phyloP scores from a whole-genome alignment of 768 basidiomycete genomes.

The Suillus cothurnatus region DNA sequence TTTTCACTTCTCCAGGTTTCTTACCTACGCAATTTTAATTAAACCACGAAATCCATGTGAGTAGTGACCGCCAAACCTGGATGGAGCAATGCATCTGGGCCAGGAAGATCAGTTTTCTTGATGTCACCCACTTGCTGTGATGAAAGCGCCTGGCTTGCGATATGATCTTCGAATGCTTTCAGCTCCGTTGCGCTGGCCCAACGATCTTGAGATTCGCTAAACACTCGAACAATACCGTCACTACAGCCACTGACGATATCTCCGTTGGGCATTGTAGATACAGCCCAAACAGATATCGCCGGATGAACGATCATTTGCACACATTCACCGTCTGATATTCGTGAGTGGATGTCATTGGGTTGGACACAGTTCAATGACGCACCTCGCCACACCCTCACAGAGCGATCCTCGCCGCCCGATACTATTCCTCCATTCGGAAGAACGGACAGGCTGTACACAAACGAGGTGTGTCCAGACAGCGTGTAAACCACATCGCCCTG shows the following conservation, averaged over 20 bases:
- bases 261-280: constrained; percentile 83
- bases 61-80: constrained; percentile 57
- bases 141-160: constrained; percentile 80
- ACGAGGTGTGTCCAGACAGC: constrained; percentile 94
- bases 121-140: constrained; percentile 90
- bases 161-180: constrained; percentile 70
- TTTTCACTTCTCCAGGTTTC: constrained; percentile 91
- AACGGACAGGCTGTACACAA: constrained; percentile 88
- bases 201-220: constrained; percentile 72
- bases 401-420: constrained; percentile 94
- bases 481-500: constrained; percentile 76
- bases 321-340: constrained; percentile 75
- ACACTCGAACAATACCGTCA: constrained; percentile 86
- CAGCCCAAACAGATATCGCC: constrained; percentile 96
- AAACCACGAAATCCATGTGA: constrained; percentile 7
- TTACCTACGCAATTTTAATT: constrained; percentile 54
- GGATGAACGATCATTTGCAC: constrained; percentile 90
- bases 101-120: constrained; percentile 88
- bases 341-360: constrained; percentile 9
- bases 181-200: constrained; percentile 68
- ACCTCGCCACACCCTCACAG: constrained; percentile 91
- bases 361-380: constrained; percentile 23
- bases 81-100: constrained; percentile 71
- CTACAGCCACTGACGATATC: constrained; percentile 94
- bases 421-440: constrained; percentile 83